Percentiles rank a stretch among this genome's conserved stretches.
Evolutionary conservation across 345 rosid genomes (phyloP).

Genomic region (Punica granatum): DNA sequence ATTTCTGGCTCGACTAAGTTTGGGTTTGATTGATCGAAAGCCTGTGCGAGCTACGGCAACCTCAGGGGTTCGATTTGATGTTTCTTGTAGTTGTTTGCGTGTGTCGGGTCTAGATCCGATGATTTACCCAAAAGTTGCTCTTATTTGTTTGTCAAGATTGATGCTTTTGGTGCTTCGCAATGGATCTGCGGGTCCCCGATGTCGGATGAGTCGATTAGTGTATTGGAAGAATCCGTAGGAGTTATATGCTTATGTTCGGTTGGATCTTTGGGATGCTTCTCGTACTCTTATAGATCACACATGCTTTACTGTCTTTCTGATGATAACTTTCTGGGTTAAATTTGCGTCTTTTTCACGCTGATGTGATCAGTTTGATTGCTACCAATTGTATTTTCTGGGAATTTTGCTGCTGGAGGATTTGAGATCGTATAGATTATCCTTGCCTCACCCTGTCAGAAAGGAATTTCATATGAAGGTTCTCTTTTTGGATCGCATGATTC

Average conservation of each 20-base stretch:
- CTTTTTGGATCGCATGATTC: neutral
- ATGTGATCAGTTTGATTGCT: neutral
- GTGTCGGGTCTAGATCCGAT: neutral
- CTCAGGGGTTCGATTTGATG: neutral
- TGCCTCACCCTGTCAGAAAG: neutral
- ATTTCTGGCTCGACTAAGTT: neutral
- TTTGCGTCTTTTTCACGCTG: neutral
- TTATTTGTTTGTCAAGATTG: neutral
- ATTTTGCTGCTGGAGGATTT: too few species aligned
- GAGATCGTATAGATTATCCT: neutral
- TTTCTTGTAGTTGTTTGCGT: neutral
- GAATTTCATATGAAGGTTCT: neutral
- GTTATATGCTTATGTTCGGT: neutral
- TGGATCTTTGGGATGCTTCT: neutral
- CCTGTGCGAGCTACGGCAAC: neutral
- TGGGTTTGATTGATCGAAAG: neutral
- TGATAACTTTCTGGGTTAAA: neutral
- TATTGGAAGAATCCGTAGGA: neutral
- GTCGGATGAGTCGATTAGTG: neutral
- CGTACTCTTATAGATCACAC: neutral
- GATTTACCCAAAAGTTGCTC: neutral
- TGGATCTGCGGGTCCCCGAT: neutral
- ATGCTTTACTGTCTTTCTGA: neutral
- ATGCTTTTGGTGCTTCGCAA: neutral
- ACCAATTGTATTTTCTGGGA: neutral